A percentile compares a stretch with the other conserved stretches of the same genome.
Conservation (phyloP, 352 stramenopile species). For the Blastocystis sp. region DNA sequence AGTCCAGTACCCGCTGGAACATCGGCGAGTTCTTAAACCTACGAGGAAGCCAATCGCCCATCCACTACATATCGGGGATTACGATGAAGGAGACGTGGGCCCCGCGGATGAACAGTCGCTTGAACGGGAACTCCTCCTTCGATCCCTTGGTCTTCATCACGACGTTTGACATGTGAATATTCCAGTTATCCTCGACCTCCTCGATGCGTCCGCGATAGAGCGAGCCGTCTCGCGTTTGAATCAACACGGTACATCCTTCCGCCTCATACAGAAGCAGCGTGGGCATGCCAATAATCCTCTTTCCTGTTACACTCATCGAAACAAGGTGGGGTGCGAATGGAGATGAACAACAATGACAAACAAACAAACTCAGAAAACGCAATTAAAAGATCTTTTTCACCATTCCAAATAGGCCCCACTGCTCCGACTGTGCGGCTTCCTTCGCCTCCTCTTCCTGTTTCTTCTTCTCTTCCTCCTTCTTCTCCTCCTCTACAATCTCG, state of each 20-base stretch:
- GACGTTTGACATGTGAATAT: slow-evolving; percentile 43
- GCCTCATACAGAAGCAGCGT: slow-evolving; percentile 53
- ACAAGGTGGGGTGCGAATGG: too few species aligned
- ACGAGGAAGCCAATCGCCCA: not conserved
- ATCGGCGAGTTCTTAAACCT: slow-evolving; percentile 56
- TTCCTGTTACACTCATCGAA: slow-evolving; percentile 53
- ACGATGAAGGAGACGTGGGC: slow-evolving; percentile 47
- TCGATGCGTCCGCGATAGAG: slow-evolving; percentile 44
- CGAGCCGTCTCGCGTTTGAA: slow-evolving; percentile 52
- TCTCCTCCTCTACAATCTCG: not conserved
- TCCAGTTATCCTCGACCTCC: slow-evolving; percentile 56
- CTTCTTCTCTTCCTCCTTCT: too few species aligned
- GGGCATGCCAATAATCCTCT: slow-evolving; percentile 56
- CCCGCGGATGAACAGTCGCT: slow-evolving; percentile 44
- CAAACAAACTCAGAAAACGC: too few species aligned
- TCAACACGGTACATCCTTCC: slow-evolving; percentile 47
- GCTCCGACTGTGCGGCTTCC: too few species aligned
- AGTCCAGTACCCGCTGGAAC: slow-evolving; percentile 53
- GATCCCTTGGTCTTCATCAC: slow-evolving; percentile 43
- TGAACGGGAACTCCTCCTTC: slow-evolving; percentile 35
- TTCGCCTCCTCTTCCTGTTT: not conserved
- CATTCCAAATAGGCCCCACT: too few species aligned
- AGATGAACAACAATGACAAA: too few species aligned
- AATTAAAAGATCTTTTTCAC: too few species aligned
- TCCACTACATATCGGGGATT: slow-evolving; percentile 21